Percentiles rank a stretch among this genome's conserved stretches.
phyloP scores from a whole-genome alignment of 2,329 filamentous ascomycete species.

The Penicillium sumatraense region DNA sequence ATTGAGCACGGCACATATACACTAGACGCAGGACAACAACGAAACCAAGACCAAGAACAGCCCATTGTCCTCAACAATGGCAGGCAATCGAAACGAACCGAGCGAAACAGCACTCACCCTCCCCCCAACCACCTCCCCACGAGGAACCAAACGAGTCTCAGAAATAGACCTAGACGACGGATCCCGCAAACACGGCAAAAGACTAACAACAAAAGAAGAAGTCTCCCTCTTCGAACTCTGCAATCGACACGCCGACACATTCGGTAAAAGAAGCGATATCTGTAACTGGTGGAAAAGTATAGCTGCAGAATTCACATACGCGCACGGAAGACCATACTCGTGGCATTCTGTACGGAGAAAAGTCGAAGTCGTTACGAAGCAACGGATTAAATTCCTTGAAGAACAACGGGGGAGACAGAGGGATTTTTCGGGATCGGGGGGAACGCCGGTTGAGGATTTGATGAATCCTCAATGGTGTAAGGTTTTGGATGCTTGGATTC shows the following conservation, averaged over 20 bases:
- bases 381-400: conserved; percentile 45
- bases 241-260: conserved; percentile 41
- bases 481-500: conserved; percentile 47
- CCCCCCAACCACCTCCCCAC: background rate
- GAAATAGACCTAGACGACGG: conserved; percentile 15
- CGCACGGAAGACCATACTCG: conserved; percentile 45
- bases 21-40: too few species aligned
- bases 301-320: conserved; percentile 42
- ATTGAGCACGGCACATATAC: too few species aligned
- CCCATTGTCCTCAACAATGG: too few species aligned
- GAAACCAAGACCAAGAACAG: too few species aligned
- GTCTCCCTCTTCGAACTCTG: conserved; percentile 47
- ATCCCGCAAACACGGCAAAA: conserved; percentile 41
- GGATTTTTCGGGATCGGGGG: conserved; percentile 5
- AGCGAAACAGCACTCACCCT: background rate
- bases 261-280: conserved; percentile 46
- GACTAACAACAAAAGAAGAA: conserved; percentile 46
- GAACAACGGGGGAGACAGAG: conserved; percentile 31
- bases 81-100: too few species aligned
- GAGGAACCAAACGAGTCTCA: background rate
- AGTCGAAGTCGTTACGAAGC: conserved; percentile 46
- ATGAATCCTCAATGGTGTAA: conserved; percentile 45
- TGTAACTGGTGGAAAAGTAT: conserved; percentile 49
- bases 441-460: conserved; percentile 29
- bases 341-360: conserved; percentile 50